A percentile compares a stretch with the other conserved stretches of the same genome.
phyloP scores from a whole-genome alignment of 2,329 filamentous ascomycete species.

The Chaetomium sp. region DNA sequence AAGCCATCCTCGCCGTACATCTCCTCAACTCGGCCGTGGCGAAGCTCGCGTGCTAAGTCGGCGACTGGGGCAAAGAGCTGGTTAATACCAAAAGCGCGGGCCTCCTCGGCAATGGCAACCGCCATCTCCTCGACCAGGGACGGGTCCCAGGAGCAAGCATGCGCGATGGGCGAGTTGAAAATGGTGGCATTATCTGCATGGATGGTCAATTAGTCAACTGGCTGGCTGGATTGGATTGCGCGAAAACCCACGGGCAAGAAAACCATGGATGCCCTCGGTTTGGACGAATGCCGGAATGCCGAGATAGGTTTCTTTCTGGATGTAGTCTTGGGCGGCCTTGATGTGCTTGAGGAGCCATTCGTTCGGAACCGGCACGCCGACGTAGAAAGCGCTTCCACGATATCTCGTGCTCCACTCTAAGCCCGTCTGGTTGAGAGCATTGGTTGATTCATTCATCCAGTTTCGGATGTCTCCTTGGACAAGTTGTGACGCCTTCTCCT shows the following conservation, averaged over 20 bases:
- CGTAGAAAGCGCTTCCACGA: slow-evolving; percentile 71
- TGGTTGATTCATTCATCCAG: slow-evolving; percentile 70
- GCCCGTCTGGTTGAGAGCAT: slow-evolving; percentile 67
- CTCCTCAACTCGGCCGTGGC: slow-evolving; percentile 74
- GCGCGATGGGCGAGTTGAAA: slow-evolving; percentile 75
- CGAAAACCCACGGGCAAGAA: slow-evolving; percentile 55
- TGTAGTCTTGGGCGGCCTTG: slow-evolving; percentile 68
- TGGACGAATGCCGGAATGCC: slow-evolving; percentile 75
- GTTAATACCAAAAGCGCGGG: slow-evolving; percentile 68
- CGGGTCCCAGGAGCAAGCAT: slow-evolving; percentile 71
- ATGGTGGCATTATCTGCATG: slow-evolving; percentile 64
- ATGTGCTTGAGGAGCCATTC: slow-evolving; percentile 65
- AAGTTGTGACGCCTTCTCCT: slow-evolving; percentile 72
- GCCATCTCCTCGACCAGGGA: slow-evolving; percentile 68
- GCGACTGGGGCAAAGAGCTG: slow-evolving; percentile 72
- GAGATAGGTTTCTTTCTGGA: slow-evolving; percentile 64
- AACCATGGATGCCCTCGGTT: slow-evolving; percentile 73
- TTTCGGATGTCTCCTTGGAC: slow-evolving; percentile 71
- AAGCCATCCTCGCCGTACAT: slow-evolving; percentile 70
- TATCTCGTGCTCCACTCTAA: slow-evolving; percentile 66
- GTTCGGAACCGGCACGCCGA: slow-evolving; percentile 61
- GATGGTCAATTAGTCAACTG: background rate
- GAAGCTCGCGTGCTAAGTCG: slow-evolving; percentile 70
- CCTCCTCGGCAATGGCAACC: slow-evolving; percentile 64
- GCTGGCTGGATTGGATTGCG: no score